Evolutionary conservation across 2,329 filamentous ascomycete species (phyloP), one percentile per base, ranked within the genome.

Genomic region (Alternaria novae-zelandiae): DNA sequence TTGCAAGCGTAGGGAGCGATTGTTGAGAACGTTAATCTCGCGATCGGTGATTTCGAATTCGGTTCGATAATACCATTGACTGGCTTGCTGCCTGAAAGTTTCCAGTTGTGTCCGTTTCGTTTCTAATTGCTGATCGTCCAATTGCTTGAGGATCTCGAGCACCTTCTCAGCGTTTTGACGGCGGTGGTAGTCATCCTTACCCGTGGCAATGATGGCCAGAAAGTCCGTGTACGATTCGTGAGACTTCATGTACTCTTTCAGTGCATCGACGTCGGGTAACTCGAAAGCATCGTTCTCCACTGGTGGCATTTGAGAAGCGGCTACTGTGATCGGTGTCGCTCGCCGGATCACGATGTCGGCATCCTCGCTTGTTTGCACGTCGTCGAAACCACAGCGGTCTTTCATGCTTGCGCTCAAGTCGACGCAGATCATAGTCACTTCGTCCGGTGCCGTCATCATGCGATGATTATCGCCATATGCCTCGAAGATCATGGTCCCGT

Each of bases 401-500:
- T 54, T 23, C 78, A 81, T 81, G 36, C 76, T 79, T 2, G 65
- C 54, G 45, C 75, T 78, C 21, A 74, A 71, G 60, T 80, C 78
- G 3, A 81, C 77, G 54, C 72, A 77, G 46, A 81, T 72, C 62
- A 80, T 71, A 5, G 78, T 45, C 7, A 80, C 56, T 60, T 81
- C 79, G 21, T 79, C 77, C 15, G 79, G 78, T 13, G 64, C 49
- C 11, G 72, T 69, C 3, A 77, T 36, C 23, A 68, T 69, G 41
- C 74, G 71, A 23, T 74, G 63, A 1, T 69, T 64, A 15, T 72
- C 73, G 5, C 79, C 78, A 28, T 76, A 74, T 2, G 73, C 64
- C 57, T 80, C 78, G 50, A 81, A 81, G 15, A 70, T 28, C 2
- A 71, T 62, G 5, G 77, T 79, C 0, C 78, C 79, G 54, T 81